Conservation (phyloP, 495 filamentous ascomycete genomes). For the Aspergillus heteromorphus region DNA sequence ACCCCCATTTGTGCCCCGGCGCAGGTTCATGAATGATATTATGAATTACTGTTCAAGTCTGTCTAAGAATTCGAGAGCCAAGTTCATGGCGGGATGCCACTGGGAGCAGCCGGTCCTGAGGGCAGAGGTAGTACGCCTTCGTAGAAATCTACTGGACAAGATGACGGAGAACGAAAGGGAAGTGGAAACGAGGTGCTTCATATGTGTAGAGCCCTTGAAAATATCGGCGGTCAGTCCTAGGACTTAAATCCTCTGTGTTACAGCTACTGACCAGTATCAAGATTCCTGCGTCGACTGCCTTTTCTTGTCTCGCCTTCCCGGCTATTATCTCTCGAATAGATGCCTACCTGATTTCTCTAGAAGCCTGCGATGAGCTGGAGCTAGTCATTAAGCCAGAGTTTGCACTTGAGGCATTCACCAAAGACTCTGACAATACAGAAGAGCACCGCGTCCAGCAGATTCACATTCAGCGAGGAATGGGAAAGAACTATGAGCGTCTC, state of each 20-base stretch:
- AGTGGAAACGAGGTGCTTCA: constrained; percentile 27
- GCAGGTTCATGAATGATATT: constrained; percentile 54
- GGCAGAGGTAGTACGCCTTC: constrained; percentile 65
- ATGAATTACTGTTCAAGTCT: constrained; percentile 60
- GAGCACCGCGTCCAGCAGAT: constrained; percentile 67
- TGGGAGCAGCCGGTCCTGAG: constrained; percentile 71
- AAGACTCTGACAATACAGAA: constrained; percentile 87
- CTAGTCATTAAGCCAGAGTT: constrained; percentile 58
- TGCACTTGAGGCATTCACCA: constrained; percentile 88
- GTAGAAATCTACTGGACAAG: constrained; percentile 75
- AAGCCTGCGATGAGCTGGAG: constrained; percentile 57
- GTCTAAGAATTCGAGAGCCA: constrained; percentile 47
- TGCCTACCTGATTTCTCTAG: constrained; percentile 71
- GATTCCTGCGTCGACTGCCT: constrained; percentile 59
- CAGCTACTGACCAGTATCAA: constrained; percentile 25
- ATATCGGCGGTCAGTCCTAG: constrained; percentile 65
- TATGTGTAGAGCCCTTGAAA: constrained; percentile 60
- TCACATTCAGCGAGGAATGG: constrained; percentile 84
- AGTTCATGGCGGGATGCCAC: constrained; percentile 39
- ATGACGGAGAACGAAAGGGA: constrained; percentile 47
- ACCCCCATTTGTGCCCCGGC: constrained; percentile 37
- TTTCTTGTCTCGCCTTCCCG: constrained; percentile 69
- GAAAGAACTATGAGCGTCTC: constrained; percentile 90
- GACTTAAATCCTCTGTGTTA: not conserved
- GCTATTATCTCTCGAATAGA: constrained; percentile 81